These are phyloP conservation scores for Salisapilia sapeloensis DNA, from an alignment of 352 stramenopile genomes.

Conservation along the genomic window DNA sequence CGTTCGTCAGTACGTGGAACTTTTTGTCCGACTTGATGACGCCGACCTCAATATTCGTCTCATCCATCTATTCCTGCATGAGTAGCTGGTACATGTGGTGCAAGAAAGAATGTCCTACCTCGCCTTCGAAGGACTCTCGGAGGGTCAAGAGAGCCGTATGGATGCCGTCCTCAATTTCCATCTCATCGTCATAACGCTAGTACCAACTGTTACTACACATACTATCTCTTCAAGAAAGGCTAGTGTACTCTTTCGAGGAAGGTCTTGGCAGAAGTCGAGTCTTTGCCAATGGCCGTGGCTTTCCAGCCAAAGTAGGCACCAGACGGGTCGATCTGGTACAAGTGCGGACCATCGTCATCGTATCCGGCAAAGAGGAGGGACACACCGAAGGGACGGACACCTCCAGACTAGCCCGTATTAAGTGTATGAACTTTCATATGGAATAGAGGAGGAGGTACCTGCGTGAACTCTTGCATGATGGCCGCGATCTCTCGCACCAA, in stretches of 20 bases:
- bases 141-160: slow-evolving; percentile 98
- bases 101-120: slow-evolving; percentile 19
- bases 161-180: slow-evolving; percentile 99
- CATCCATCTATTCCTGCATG: slow-evolving; percentile 83
- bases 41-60: slow-evolving; percentile 97
- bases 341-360: slow-evolving; percentile 92
- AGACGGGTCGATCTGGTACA: slow-evolving; percentile 98
- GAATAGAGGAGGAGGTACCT: slow-evolving; percentile 8
- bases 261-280: slow-evolving; percentile 97
- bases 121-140: slow-evolving; percentile 95
- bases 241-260: slow-evolving; percentile 96
- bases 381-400: slow-evolving; percentile 98
- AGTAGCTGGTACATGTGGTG: neutral
- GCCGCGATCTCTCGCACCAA: slow-evolving; percentile 92
- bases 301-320: slow-evolving; percentile 99
- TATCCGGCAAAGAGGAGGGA: slow-evolving; percentile 95
- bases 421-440: slow-evolving; percentile 1
- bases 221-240: neutral
- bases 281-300: slow-evolving; percentile 97
- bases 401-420: slow-evolving; percentile 62
- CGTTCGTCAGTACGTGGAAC: slow-evolving; percentile 93
- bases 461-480: slow-evolving; percentile 99
- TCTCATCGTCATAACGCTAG: slow-evolving; percentile 89
- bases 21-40: slow-evolving; percentile 95
- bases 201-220: neutral